Evolutionary conservation across 306 rosid genomes (phyloP).

Genomic region (Vachellia collinsii): DNA sequence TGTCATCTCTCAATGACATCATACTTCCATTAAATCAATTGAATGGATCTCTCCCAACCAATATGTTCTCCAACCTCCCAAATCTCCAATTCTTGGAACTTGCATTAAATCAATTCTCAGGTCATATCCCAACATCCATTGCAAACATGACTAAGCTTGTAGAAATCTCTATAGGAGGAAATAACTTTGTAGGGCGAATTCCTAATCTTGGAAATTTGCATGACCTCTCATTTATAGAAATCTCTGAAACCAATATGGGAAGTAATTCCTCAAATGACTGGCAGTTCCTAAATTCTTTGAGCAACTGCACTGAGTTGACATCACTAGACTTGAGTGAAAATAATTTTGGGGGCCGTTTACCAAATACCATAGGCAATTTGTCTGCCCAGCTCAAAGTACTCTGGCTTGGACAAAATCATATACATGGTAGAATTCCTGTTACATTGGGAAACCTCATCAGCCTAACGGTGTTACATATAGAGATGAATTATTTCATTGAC

Average conservation of each 20-base stretch:
- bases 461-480: accelerated
- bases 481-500: no score
- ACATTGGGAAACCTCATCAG: not conserved
- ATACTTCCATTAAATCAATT: not conserved
- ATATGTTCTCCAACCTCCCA: not conserved
- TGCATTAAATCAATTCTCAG: not conserved
- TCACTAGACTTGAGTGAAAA: accelerated
- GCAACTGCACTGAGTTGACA: not conserved
- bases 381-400: not conserved
- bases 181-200: not conserved
- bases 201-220: not conserved
- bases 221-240: not conserved
- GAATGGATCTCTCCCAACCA: not conserved
- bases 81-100: not conserved
- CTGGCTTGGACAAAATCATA: not conserved
- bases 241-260: not conserved
- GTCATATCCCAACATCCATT: not conserved
- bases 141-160: not conserved
- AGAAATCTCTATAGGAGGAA: not conserved
- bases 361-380: not conserved
- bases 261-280: not conserved
- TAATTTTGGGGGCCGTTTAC: not conserved
- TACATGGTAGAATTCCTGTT: not conserved
- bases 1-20: not conserved
- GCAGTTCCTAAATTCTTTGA: not conserved